Conservation (phyloP, 805 yeast genomes). For the Candida adriatica region DNA sequence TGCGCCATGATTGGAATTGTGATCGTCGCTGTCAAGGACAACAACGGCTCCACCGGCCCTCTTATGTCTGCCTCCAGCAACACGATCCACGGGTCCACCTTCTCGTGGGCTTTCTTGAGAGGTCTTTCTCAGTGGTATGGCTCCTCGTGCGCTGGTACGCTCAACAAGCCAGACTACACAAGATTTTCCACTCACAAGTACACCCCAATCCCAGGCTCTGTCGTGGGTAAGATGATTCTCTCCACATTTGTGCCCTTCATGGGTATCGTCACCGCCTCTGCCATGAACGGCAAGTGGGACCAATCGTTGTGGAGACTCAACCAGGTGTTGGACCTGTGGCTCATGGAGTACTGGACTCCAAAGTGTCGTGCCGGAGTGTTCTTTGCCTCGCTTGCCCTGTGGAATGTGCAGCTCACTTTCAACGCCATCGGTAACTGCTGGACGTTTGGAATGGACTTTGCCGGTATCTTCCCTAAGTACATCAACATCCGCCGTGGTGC, state of each 20-base stretch:
- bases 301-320: constrained; percentile 31
- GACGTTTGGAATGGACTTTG: constrained; percentile 27
- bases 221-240: constrained; percentile 24
- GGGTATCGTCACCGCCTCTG: constrained; percentile 32
- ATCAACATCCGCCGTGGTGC: constrained; percentile 30
- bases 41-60: constrained; percentile 2
- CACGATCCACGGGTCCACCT: constrained; percentile 27
- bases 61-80: background rate
- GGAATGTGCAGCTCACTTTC: constrained; percentile 6
- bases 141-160: constrained; percentile 33
- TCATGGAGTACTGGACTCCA: constrained; percentile 26
- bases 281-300: constrained; percentile 28
- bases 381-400: constrained; percentile 21
- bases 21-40: constrained; percentile 16
- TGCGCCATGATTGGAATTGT: constrained; percentile 35
- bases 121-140: constrained; percentile 33
- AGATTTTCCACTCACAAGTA: constrained; percentile 26
- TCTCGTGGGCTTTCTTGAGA: constrained; percentile 34
- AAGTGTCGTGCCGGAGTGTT: constrained; percentile 33
- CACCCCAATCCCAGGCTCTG: constrained; percentile 23
- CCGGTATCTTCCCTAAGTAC: constrained; percentile 18
- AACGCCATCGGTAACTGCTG: constrained; percentile 17
- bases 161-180: constrained; percentile 34
- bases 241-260: constrained; percentile 32
- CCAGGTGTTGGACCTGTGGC: constrained; percentile 31